A percentile compares a stretch with the other conserved stretches of the same genome.
Conservation (phyloP, 2,329 filamentous ascomycete species). For the Penicillium freii region DNA sequence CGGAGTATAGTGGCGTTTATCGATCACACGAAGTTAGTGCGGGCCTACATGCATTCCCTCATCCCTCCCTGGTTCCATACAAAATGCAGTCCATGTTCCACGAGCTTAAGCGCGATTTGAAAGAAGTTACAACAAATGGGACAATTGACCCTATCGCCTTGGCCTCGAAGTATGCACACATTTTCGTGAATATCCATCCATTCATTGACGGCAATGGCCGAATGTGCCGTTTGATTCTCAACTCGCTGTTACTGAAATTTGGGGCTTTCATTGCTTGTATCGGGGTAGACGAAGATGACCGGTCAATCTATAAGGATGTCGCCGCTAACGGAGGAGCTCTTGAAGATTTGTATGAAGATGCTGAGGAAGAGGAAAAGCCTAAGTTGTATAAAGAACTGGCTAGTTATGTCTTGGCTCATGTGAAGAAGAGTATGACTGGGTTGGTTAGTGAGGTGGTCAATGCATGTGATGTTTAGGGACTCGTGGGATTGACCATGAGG, state of each 20-base stretch:
- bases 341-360: not conserved
- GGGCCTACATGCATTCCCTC: slow-evolving; percentile 2
- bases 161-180: slow-evolving; percentile 6
- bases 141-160: slow-evolving; percentile 5
- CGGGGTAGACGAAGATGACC: not conserved
- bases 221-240: not conserved
- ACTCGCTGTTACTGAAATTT: not conserved
- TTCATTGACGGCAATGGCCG: not conserved
- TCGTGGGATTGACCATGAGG: not conserved
- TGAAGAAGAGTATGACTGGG: not conserved
- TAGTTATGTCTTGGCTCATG: not conserved
- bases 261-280: not conserved
- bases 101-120: slow-evolving; percentile 7
- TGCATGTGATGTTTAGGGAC: not conserved
- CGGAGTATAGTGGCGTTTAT: slow-evolving; percentile 7
- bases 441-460: not conserved
- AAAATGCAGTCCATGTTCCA: slow-evolving; percentile 8
- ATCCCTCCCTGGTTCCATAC: not conserved
- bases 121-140: not conserved
- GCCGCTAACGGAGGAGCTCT: not conserved
- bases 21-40: not conserved
- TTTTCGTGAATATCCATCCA: slow-evolving; percentile 9
- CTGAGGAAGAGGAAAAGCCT: not conserved
- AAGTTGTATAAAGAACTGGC: not conserved
- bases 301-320: not conserved